phyloP scores from a whole-genome alignment of 495 filamentous ascomycete species.

The Xylaria nigripes region DNA sequence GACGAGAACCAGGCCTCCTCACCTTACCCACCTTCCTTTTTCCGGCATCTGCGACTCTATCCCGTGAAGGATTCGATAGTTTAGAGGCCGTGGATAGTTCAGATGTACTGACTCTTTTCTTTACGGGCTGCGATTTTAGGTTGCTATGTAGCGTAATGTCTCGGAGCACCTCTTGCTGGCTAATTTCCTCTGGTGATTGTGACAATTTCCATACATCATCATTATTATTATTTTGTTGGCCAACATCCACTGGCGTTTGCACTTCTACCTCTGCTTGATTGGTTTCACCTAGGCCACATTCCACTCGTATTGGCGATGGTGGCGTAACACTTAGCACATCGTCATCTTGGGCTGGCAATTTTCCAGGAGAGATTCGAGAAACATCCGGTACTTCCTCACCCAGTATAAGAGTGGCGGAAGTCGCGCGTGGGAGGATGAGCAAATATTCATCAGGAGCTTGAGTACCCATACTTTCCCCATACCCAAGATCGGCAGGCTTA shows the following conservation, averaged over 20 bases:
- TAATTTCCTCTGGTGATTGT: neutral
- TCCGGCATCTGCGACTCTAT: neutral
- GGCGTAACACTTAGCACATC: neutral
- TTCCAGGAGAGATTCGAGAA: neutral
- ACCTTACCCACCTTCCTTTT: slow-evolving; percentile 1
- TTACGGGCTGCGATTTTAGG: neutral
- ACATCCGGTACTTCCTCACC: neutral
- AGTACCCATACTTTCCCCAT: neutral
- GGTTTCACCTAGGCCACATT: neutral
- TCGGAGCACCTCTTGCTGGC: neutral
- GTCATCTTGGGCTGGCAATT: neutral
- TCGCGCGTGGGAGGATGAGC: neutral
- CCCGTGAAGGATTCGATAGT: neutral
- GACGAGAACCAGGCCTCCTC: neutral
- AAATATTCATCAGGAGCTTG: neutral
- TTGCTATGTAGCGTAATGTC: neutral
- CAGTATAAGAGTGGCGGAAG: neutral
- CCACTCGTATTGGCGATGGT: neutral
- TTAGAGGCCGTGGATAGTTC: neutral
- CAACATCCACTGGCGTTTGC: neutral
- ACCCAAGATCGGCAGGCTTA: neutral
- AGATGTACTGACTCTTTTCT: slow-evolving; percentile 4
- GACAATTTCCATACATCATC: slow-evolving; percentile 1
- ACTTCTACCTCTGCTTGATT: neutral
- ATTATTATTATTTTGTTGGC: neutral